Conservation (phyloP, 2,329 filamentous ascomycete species). For the Fusarium chlamydosporum region DNA sequence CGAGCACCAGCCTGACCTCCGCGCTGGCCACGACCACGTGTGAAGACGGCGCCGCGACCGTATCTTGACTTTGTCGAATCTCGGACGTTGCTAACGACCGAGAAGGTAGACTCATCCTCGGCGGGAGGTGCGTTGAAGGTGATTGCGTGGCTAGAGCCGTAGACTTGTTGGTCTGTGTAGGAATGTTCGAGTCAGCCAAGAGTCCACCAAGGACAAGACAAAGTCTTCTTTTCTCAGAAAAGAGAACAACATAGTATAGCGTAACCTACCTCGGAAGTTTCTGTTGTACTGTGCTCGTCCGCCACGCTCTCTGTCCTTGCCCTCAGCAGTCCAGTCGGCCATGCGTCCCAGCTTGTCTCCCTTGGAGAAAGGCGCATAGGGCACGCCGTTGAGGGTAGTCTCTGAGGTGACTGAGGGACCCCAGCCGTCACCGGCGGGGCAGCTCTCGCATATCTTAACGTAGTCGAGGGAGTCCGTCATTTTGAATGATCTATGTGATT, state of each 20-base stretch:
- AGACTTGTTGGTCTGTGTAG: slow-evolving; percentile 88
- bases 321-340: slow-evolving; percentile 96
- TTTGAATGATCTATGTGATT: slow-evolving; percentile 41
- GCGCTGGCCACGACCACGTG: slow-evolving; percentile 85
- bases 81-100: slow-evolving; percentile 94
- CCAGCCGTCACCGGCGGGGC: slow-evolving; percentile 86
- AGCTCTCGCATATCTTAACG: slow-evolving; percentile 76
- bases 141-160: slow-evolving; percentile 88
- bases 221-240: background rate
- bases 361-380: slow-evolving; percentile 98
- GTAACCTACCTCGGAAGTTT: slow-evolving; percentile 84
- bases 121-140: slow-evolving; percentile 91
- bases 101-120: slow-evolving; percentile 98
- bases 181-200: slow-evolving; percentile 23
- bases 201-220: slow-evolving; percentile 6
- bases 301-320: slow-evolving; percentile 85
- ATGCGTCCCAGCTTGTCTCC: slow-evolving; percentile 98
- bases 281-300: slow-evolving; percentile 91
- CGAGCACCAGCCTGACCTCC: slow-evolving; percentile 75
- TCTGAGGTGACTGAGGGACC: slow-evolving; percentile 86
- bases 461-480: slow-evolving; percentile 70
- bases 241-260: background rate
- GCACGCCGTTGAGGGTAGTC: slow-evolving; percentile 92
- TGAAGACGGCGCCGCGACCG: slow-evolving; percentile 90
- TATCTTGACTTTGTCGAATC: slow-evolving; percentile 89